Evolutionary conservation across 2,329 filamentous ascomycete species (phyloP), one percentile per base, ranked within the genome.

Genomic region (Diaporthe longicolla): DNA sequence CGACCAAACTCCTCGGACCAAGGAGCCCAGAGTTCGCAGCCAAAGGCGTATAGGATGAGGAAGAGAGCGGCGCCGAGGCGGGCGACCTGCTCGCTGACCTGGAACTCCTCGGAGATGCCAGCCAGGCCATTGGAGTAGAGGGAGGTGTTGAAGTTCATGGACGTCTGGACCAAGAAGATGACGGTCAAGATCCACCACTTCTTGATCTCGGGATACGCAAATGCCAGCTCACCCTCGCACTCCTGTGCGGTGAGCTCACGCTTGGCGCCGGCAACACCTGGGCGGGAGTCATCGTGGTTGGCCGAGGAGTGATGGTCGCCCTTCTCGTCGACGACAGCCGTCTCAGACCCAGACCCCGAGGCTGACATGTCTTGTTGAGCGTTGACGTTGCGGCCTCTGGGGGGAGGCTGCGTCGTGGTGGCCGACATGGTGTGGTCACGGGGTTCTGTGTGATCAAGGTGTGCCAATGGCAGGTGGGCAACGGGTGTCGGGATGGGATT

Each of bases 21-120:
- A 0, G 94, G 94, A 0, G 94, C 94, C 94, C 94, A 97, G 0
- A 96, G 87, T 82, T 97, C 94, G 81, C 94, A 97, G 48, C 94
- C 94, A 80, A 97, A 95, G 50, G 94, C 94, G 81, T 97, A 97
- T 2, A 92, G 82, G 68, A 97, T 88, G 52, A 97, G 84, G 84
- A 96, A 97, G 76, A 95, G 90, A 84, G 93, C 92, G 74, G 93
- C 93, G 80, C 94, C 94, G 73, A 90, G 89, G 71, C 93, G 90
- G 6, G 92, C 93, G 5, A 89, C 90, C 81, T 94, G 93, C 37
- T 85, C 84, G 75, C 91, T 93, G 75, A 96, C 91, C 61, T 84
- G 77, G 77, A 94, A 97, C 75, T 95, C 88, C 26, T 91, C 85
- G 0, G 89, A 85, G 68, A 95, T 93, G 32, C 92, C 92, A 1